Evolutionary conservation across 495 filamentous ascomycete species (phyloP), one percentile per base, ranked within the genome.

Genomic region (Aspergillus homomorphus): DNA sequence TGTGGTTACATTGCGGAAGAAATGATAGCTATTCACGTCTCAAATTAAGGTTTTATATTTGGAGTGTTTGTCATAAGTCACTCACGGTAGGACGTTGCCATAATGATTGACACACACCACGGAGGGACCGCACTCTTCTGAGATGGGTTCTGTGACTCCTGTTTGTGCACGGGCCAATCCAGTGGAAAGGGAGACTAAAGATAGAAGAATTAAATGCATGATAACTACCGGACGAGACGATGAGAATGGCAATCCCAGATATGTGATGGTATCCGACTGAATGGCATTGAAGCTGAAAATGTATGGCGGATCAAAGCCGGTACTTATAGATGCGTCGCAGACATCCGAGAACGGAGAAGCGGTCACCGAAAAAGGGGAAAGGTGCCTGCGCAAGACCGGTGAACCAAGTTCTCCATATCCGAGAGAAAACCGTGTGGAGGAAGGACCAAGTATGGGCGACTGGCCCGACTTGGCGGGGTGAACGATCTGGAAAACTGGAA

Each of bases 101-200:
- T 70, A 70, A 15, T 53, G 58, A 43, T 69, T 62, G 50, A 72
- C 33, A 57, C 66, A 72, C 43, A 69, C 60, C 26, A 70, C 61
- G 1, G 61, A 63, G 26, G 51, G 53, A 15, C 61, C 61, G 30
- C 61, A 63, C 7, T 23, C 14, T 22, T 59, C 56, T 23, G 56
- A 56, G 21, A 63, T 48, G 14, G 60, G 56, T 4, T 23, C 5
- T n/a, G 51, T 59, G 44, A 58, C 18, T 28, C 60, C 60, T 12
- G 55, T 51, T 44, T 62, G 60, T 3, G 60, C 55, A n/a, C 19
- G 44, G 28, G 51, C 33, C 22, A 49, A 5, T n/a, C 51, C 49
- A 15, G 24, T 6, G 19, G 56, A 9, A 18, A 58, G 42, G 3
- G 45, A 26, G 21, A 22, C 15, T n/a, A 45, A 45, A 18, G n/a